Evolutionary conservation across 768 basidiomycete genomes (phyloP).

Genomic region (Dictyophora rubrovolvata): DNA sequence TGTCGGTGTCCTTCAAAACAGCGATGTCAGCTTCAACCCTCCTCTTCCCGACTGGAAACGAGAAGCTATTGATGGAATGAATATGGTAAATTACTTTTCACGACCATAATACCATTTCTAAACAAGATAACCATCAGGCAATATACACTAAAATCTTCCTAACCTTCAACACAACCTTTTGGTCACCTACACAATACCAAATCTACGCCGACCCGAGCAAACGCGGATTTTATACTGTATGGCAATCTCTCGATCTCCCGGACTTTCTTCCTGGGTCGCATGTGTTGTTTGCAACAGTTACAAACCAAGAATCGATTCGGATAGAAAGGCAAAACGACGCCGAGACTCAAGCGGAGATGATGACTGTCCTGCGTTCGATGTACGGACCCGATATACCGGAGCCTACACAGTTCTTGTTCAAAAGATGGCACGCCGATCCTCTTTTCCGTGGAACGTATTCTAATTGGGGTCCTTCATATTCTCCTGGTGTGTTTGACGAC

Average conservation of each 20-base stretch:
- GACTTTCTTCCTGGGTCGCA: constrained; percentile 53
- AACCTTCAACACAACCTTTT: constrained; percentile 7
- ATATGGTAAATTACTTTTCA: constrained; percentile 4
- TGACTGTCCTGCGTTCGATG: constrained; percentile 50
- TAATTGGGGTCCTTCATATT: constrained; percentile 60
- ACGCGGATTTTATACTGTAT: constrained; percentile 54
- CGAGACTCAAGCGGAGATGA: constrained; percentile 41
- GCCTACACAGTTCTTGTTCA: constrained; percentile 45
- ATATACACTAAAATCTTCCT: constrained; percentile 10
- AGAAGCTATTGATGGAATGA: constrained; percentile 11
- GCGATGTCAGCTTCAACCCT: constrained; percentile 5
- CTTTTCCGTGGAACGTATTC: constrained; percentile 53
- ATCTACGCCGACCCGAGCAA: constrained; percentile 15
- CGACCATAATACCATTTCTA: background rate
- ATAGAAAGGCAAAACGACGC: constrained; percentile 41
- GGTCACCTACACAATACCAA: constrained; percentile 6
- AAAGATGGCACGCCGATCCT: constrained; percentile 44
- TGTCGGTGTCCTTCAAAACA: constrained; percentile 9
- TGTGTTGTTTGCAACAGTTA: constrained; percentile 43
- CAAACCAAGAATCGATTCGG: constrained; percentile 49
- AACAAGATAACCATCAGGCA: background rate
- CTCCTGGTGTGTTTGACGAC: constrained; percentile 43
- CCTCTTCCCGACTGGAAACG: constrained; percentile 7
- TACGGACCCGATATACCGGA: constrained; percentile 43
- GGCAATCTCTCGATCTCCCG: constrained; percentile 53